Evolutionary conservation across 306 rosid species (phyloP).

Genomic region (Hippophae gyantsensis): DNA sequence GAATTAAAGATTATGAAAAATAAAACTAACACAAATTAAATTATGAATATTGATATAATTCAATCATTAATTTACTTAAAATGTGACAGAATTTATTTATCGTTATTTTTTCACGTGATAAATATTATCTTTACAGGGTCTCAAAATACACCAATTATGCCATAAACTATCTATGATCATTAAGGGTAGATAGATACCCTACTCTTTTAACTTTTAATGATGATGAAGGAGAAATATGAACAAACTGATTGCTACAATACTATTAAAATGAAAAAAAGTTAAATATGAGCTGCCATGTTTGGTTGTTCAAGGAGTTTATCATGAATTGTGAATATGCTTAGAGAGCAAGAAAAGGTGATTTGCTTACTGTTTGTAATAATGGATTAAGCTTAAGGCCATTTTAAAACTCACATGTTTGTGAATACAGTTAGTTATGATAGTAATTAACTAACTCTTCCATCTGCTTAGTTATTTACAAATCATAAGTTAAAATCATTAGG

Average conservation of each 20-base stretch:
- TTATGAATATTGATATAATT: no score
- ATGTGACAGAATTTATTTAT: no score
- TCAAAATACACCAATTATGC: conserved; percentile 11
- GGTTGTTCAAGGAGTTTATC: conserved; percentile 19
- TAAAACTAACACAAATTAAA: no score
- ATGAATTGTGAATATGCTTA: conserved; percentile 29
- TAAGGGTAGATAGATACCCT: conserved; percentile 15
- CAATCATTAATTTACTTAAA: no score
- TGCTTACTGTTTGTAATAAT: conserved; percentile 15
- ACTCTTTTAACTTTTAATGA: conserved; percentile 29
- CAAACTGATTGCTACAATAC: conserved; percentile 14
- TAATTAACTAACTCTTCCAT: no score
- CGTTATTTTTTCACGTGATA: background rate
- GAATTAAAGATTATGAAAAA: no score
- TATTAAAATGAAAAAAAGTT: conserved; percentile 5
- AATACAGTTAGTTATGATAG: no score
- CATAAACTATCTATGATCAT: conserved; percentile 7
- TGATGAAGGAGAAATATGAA: conserved; percentile 22
- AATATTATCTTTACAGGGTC: conserved; percentile 13
- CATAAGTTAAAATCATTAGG: conserved; percentile 28
- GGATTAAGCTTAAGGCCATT: conserved; percentile 9
- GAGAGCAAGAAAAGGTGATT: conserved; percentile 30
- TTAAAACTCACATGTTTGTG: conserved; percentile 22
- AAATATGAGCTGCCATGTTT: conserved; percentile 6
- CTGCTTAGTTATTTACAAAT: conserved; percentile 8